Conservation (phyloP, 108 stramenopile species). For the Discostella stelligeroides region DNA sequence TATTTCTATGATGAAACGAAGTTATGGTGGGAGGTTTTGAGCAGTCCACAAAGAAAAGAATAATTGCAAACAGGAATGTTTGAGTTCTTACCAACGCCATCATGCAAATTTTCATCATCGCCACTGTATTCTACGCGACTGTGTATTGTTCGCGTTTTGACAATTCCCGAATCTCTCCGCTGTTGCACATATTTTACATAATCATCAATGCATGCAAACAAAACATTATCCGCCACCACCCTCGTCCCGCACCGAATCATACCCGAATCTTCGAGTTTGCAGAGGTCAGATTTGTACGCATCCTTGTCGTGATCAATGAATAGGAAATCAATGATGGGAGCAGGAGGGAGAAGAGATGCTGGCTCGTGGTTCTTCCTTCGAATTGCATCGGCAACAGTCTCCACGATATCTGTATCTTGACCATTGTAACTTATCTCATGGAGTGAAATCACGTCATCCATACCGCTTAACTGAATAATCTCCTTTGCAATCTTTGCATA, state of each 20-base stretch:
- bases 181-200: conserved; percentile 71
- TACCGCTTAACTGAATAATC: conserved; percentile 61
- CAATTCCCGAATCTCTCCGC: conserved; percentile 54
- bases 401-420: conserved; percentile 39
- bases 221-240: conserved; percentile 91
- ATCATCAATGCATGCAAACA: conserved; percentile 71
- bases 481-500: conserved; percentile 58
- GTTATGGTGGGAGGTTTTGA: background rate
- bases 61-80: background rate
- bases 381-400: conserved; percentile 20
- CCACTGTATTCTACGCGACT: conserved; percentile 67
- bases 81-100: conserved; percentile 45
- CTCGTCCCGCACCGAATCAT: conserved; percentile 52
- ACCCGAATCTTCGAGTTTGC: conserved; percentile 54
- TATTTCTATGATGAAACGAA: too few species aligned
- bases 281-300: conserved; percentile 72
- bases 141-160: conserved; percentile 52
- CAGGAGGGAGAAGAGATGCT: background rate
- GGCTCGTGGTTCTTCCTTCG: conserved; percentile 6
- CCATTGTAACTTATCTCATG: conserved; percentile 44
- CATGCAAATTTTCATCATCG: background rate
- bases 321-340: conserved; percentile 64
- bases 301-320: conserved; percentile 94
- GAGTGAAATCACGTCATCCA: conserved; percentile 58
- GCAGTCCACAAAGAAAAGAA: background rate